Base-by-base conservation (phyloP, 805 yeast genomes). In the Yamadazyma endophytica region DNA sequence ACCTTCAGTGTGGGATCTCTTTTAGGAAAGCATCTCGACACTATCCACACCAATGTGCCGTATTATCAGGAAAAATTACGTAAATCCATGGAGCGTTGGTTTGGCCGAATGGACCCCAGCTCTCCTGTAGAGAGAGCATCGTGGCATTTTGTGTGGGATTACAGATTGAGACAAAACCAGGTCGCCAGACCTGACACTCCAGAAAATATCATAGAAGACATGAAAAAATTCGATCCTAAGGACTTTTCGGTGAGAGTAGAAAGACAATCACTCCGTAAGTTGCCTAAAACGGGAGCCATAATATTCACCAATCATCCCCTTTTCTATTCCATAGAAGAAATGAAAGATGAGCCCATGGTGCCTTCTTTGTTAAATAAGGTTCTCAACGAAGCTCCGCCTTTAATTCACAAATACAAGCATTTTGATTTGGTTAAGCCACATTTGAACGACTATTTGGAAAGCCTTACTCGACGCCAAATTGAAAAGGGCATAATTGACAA, bases 111-210 rank as follows among this genome's bases (percentile, higher is more conserved):
- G 75, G 68, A 73, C 34, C 73, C 77, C 2, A 58, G 64, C 9
- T 78, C 74, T 33, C 74, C 81, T 2, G 87, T 81, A 16, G 88
- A 81, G 49, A 68, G 89, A 46, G 87, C 87, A 2, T 73, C 82
- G 3, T 81, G 83, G 82, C 79, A 78, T 49, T 72, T 80, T 25
- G 65, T 85, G 3, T 81, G 86, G 87, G 88, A 81, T 49, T 78
- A 77, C 47, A 73, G 75, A 46, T 58, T 80, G 40, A 61, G 73
- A 32, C 53, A 70, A 31, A 76, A 73, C 40, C 74, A 71, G 37
- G 73, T 80, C 16, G 77, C 78, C 52, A 70, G 73, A 15, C 79
- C 75, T 19, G 64, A 64, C 31, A 68, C 70, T 17, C 22, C 52
- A 14, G 48, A 43, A 13, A 54, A 55, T 22, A 39, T 61, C 42